Conservation (phyloP, 192 early-diverging fungal genomes). For the Phycomyces blakesleeanus region DNA sequence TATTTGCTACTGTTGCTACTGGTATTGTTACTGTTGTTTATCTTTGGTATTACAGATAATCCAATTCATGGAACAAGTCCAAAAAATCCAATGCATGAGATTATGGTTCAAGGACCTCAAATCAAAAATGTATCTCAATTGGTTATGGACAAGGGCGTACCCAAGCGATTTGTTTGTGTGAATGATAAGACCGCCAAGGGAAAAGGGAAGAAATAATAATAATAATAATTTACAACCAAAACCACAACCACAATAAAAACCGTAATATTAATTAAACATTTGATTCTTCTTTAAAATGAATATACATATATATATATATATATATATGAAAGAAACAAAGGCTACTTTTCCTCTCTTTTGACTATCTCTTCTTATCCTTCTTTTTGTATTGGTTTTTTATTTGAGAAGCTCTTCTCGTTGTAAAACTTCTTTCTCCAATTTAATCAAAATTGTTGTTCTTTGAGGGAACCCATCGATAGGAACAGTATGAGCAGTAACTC, state of each 20-base stretch:
- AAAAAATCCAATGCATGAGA: constrained; percentile 52
- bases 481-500: constrained; percentile 91
- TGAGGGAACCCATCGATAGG: constrained; percentile 82
- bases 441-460: constrained; percentile 93
- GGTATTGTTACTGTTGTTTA: not conserved
- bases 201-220: constrained; percentile 32
- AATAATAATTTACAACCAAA: too few relatives aligned
- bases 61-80: constrained; percentile 49
- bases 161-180: constrained; percentile 45
- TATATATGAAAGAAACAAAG: too few relatives aligned
- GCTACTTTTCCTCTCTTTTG: too few relatives aligned
- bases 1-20: too few relatives aligned
- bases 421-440: constrained; percentile 83
- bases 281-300: too few relatives aligned
- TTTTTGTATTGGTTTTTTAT: constrained; percentile 11
- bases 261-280: too few relatives aligned
- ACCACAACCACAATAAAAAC: too few relatives aligned
- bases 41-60: constrained; percentile 35
- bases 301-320: too few relatives aligned
- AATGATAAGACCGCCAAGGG: constrained; percentile 36
- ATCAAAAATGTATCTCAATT: constrained; percentile 53
- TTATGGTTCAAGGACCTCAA: constrained; percentile 78
- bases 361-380: not conserved
- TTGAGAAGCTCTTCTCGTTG: constrained; percentile 72
- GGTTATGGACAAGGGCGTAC: constrained; percentile 47